Percentiles rank a stretch among this genome's conserved stretches.
Evolutionary conservation across 495 filamentous ascomycete genomes (phyloP).

Genomic region (Tuber indicum): DNA sequence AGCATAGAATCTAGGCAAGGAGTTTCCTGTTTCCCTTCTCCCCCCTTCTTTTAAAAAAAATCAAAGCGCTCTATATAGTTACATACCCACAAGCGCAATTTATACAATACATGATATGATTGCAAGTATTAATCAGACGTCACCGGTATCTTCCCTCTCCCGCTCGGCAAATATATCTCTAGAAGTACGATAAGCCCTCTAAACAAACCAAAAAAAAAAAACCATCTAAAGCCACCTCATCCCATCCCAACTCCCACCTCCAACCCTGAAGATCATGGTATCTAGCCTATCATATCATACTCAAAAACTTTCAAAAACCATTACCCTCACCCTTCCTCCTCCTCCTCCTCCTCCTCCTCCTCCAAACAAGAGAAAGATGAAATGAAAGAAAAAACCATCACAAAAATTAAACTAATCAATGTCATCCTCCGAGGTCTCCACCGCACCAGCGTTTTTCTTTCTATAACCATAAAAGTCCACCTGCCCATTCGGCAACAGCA

Average conservation of each 20-base stretch:
- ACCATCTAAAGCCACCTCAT: not conserved
- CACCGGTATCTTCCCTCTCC: not conserved
- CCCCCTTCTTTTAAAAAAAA: too few species aligned
- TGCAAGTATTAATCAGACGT: not conserved
- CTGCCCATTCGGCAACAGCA: constrained; percentile 59
- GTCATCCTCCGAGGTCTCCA: constrained; percentile 51
- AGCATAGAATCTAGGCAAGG: not conserved
- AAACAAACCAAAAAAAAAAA: not conserved
- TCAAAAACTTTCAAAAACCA: not conserved
- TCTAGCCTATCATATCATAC: not conserved
- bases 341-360: not conserved
- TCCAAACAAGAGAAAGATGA: not conserved
- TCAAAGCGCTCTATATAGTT: not conserved
- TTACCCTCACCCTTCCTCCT: constrained; percentile 9
- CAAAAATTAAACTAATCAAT: constrained; percentile 47
- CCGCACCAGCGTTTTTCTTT: constrained; percentile 33
- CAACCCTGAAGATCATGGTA: not conserved
- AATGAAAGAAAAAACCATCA: not conserved
- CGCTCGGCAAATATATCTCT: not conserved
- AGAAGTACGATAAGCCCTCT: not conserved
- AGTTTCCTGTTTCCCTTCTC: not conserved
- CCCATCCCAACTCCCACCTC: not conserved
- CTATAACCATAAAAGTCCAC: constrained; percentile 57
- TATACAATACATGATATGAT: not conserved
- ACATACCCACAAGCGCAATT: not conserved